Evolutionary conservation across 2,329 filamentous ascomycete species (phyloP), one percentile per base, ranked within the genome.

Genomic region (Nigrograna mackinnonii): DNA sequence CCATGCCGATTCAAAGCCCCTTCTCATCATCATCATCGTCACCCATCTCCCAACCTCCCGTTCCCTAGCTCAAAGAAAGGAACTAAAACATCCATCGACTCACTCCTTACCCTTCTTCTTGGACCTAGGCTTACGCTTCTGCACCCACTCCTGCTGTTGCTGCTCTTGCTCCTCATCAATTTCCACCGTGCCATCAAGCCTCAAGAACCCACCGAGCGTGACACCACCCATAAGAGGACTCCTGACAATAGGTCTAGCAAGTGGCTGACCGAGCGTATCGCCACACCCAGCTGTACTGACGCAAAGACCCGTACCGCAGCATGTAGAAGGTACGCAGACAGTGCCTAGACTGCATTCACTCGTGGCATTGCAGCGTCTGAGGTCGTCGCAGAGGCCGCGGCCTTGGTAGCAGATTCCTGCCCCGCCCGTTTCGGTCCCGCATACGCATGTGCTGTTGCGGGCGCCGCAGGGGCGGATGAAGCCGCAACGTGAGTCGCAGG

Each of bases 341-440:
- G 32, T 41, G 6, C 57, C 53, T 3, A 42, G 31, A 6, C 9
- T 35, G 33, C 55, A 58, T 24, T 55, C 50, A 2, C 12, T 31
- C 12, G 42, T 52, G 3, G 6, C 35, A 4, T 21, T 33, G 37
- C 57, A 61, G 7, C 18, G 37, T 5, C 14, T 12, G 20, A 54
- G 38, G 9, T 43, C 20, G 6, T 20, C 21, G 39, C 50, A 55
- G n/a, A 52, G 19, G 14, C 41, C 37, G 22, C 35, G 16, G 16
- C 45, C 39, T 34, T 67, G 50, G 38, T 64, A 64, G 44, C 65
- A 68, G 22, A 68, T 41, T 2, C 64, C 64, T 9, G 39, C 39
- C 32, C 49, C 48, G 12, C 48, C 51, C 9, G 44, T 38, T 4
- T 59, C 57, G 5, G 39, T 46, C 16, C 51, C 60, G 36, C 66